Percentiles rank a stretch among this genome's conserved stretches.
Conservation (phyloP, 176 grass and related monocot species). For the bread wheat (Triticum aestivum) region IWGSC_CS_RefSeq_v2.1 NC_057801.1:680171060-680171559, state of each 20-base stretch:
- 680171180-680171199: no score
- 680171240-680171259: neutral
- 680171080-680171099: no score
- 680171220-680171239: neutral
- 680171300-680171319: neutral
- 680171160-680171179: no score
- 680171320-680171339: neutral
- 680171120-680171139: no score
- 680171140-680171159: no score
- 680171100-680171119: no score
- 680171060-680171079: no score
- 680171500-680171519: no score
- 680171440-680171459: conserved; percentile 1
- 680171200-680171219: neutral
- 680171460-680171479: neutral
- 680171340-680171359: neutral
- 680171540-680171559: no score
- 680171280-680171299: neutral
- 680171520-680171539: no score
- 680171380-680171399: conserved; percentile 13
- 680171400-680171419: neutral
- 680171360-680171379: neutral
- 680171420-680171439: no score
- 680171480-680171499: neutral
- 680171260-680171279: neutral